phyloP scores from a whole-genome alignment of 2,329 filamentous ascomycete species.

The Colletotrichum magnum region DNA sequence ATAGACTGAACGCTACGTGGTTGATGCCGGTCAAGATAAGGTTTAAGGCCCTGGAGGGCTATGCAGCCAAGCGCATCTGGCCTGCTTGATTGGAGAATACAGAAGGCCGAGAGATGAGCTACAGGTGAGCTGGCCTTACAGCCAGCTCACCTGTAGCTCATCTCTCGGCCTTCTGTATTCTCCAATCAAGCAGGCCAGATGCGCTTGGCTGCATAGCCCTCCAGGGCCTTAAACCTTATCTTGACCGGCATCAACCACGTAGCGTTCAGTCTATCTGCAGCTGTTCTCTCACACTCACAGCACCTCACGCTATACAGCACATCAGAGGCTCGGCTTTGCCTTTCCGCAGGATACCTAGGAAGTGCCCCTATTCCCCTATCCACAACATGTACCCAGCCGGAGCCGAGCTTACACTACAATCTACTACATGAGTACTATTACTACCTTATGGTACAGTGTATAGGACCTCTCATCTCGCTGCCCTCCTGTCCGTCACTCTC shows the following conservation, averaged over 20 bases:
- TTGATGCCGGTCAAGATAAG: constrained; percentile 35
- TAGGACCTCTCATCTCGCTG: too few relatives aligned
- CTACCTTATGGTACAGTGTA: too few relatives aligned
- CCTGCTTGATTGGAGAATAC: constrained; percentile 3
- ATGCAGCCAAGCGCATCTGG: constrained; percentile 6
- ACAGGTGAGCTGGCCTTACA: constrained; percentile 17
- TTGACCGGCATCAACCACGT: constrained; percentile 34
- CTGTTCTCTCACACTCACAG: not conserved
- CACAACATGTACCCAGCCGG: too few relatives aligned
- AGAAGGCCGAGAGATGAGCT: constrained; percentile 23
- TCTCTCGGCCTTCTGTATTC: constrained; percentile 21
- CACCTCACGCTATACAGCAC: too few relatives aligned
- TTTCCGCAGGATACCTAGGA: too few relatives aligned
- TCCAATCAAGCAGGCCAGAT: not conserved
- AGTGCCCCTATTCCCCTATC: too few relatives aligned
- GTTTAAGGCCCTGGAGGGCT: constrained; percentile 22
- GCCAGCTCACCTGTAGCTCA: constrained; percentile 16
- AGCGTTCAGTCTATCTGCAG: constrained; percentile 12
- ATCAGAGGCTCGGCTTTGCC: not conserved
- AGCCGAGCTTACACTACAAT: too few relatives aligned
- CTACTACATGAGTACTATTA: too few relatives aligned
- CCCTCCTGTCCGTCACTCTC: too few relatives aligned
- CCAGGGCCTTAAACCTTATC: constrained; percentile 30
- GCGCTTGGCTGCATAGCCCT: constrained; percentile 10
- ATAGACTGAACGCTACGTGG: constrained; percentile 21